Evolutionary conservation across 352 stramenopile species (phyloP).

Genomic region (Plasmopara muralis): DNA sequence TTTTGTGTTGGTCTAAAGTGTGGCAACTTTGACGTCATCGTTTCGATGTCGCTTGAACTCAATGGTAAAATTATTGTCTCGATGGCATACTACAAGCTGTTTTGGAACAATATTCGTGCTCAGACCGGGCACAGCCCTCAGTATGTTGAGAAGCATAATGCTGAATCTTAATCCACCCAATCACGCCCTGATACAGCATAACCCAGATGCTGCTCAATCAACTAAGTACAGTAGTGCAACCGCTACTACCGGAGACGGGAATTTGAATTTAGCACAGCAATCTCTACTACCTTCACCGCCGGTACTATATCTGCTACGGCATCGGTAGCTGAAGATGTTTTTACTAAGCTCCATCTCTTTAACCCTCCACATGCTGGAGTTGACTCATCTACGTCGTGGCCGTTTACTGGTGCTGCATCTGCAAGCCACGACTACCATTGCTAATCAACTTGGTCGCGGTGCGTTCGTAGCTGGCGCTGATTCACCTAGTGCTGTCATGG

Average conservation of each 20-base stretch:
- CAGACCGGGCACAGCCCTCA: background rate
- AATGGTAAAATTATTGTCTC: background rate
- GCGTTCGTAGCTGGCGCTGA: no score
- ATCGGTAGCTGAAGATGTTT: background rate
- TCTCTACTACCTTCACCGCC: background rate
- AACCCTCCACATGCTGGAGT: background rate
- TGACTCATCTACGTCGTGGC: background rate
- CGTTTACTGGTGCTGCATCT: constrained; percentile 2
- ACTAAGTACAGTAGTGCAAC: background rate
- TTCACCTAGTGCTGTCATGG: background rate
- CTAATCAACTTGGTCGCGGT: no score
- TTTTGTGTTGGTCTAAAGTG: background rate
- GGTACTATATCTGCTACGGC: background rate
- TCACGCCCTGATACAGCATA: no score
- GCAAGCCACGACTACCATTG: background rate
- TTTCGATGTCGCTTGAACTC: no score
- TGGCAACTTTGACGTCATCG: no score
- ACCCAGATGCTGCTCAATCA: background rate
- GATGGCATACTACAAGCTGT: background rate
- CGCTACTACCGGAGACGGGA: background rate
- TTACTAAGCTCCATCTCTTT: background rate
- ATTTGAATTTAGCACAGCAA: background rate
- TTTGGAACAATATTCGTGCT: background rate
- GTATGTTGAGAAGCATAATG: background rate
- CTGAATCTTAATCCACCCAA: background rate